A percentile compares a stretch with the other conserved stretches of the same genome.
Evolutionary conservation across 345 rosid genomes (phyloP).

Genomic region (Linum trigynum): DNA sequence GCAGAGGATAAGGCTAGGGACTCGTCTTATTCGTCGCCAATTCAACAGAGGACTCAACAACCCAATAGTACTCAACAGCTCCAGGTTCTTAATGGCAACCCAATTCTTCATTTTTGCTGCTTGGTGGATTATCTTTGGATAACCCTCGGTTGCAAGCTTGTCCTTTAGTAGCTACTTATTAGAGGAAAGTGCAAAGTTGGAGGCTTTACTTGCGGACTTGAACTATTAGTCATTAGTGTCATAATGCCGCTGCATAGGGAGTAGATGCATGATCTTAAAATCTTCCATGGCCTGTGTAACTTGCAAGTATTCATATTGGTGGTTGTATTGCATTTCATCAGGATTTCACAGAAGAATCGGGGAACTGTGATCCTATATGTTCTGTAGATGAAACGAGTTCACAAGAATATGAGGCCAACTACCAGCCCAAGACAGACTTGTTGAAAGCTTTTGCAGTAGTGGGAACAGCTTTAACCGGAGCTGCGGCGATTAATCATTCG

Average conservation of each 20-base stretch:
- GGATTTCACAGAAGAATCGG: constrained; percentile 46
- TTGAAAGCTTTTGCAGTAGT: constrained; percentile 68
- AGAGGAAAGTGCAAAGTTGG: too few species aligned
- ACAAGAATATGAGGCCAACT: constrained; percentile 47
- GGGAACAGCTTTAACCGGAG: constrained; percentile 70
- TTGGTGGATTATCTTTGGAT: too few species aligned
- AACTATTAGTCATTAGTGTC: neutral
- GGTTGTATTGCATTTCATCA: constrained; percentile 25
- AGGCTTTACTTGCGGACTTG: neutral
- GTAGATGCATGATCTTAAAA: neutral
- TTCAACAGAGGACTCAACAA: neutral
- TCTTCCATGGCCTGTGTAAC: too few species aligned
- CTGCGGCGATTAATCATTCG: constrained; percentile 77
- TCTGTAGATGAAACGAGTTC: constrained; percentile 86
- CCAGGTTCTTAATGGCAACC: neutral
- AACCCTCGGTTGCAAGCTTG: neutral
- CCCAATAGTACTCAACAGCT: too few species aligned
- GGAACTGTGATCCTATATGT: constrained; percentile 80
- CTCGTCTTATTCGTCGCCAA: neutral
- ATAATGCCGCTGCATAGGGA: neutral
- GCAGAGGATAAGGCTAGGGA: neutral
- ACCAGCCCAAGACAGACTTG: constrained; percentile 79
- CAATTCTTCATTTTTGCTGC: too few species aligned
- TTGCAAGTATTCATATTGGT: too few species aligned
- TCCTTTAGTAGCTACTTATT: neutral